Evolutionary conservation across 2,329 filamentous ascomycete species (phyloP), one percentile per base, ranked within the genome.

Genomic region (Ophiostoma pallidulum): DNA sequence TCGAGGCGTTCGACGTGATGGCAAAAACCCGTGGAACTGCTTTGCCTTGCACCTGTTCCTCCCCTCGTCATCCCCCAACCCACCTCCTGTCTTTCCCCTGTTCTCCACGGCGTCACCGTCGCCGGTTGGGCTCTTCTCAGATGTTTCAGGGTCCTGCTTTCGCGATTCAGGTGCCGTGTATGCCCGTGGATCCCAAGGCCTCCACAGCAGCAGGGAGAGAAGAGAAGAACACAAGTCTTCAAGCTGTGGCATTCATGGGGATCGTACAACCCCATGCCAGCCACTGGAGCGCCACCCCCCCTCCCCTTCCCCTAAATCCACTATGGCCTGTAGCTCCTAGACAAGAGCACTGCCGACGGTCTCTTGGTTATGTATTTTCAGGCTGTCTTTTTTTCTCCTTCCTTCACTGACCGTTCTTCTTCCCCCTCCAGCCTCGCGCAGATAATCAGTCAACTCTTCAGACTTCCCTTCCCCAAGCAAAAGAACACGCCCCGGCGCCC

Each of bases 21-120:
- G n/a, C n/a, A n/a, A 43, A 50, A 40, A 44, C 8, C 6, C 40
- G 19, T 24, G 35, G 29, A 40, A 45, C 41, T 46, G 45, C 51
- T 51, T 53, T 39, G 46, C 18, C 43, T 33, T 49, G 41, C 44
- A 45, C 36, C 16, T 35, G 6, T 16, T 39, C 8, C 16, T 9
- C 20, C 4, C 13, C 16, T 35, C 31, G 22, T 33, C 36, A n/a
- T 24, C 24, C 6, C 35, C 2, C 20, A 19, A 5, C 20, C 18
- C 16, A 5, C 28, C 12, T 14, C 28, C 4, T 26, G 29, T 39
- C 37, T 26, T 26, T 42, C 3, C 35, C 13, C 5, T 40, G 24
- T 40, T 16, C 31, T n/a, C 36, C 29, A 16, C 12, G 26, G 13
- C 19, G 8, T 45, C 41, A 24, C 31, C 16, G n/a, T n/a, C n/a